Evolutionary conservation across 2,329 filamentous ascomycete species (phyloP).

Genomic region (Aspergillus calidoustus): DNA sequence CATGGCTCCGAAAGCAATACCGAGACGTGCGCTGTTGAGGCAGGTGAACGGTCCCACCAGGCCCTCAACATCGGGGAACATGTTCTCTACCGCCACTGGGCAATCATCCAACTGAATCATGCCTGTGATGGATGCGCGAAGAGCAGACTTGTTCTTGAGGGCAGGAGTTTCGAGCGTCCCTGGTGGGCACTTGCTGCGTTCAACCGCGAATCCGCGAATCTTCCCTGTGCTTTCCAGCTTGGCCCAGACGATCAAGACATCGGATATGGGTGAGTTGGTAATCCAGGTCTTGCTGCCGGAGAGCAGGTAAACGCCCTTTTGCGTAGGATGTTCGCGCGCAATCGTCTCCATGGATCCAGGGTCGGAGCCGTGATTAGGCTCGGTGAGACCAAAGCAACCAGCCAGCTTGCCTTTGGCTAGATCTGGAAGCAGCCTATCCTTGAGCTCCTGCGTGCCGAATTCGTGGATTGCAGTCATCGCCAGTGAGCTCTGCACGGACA

Average conservation of each 20-base stretch:
- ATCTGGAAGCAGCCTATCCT: slow-evolving; percentile 77
- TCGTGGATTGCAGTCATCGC: slow-evolving; percentile 92
- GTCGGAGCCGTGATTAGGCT: slow-evolving; percentile 91
- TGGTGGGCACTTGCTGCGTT: slow-evolving; percentile 80
- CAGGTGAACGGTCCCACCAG: slow-evolving; percentile 89
- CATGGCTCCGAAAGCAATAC: slow-evolving; percentile 92
- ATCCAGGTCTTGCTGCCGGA: slow-evolving; percentile 94
- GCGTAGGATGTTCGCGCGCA: slow-evolving; percentile 81
- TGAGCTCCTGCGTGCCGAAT: slow-evolving; percentile 84
- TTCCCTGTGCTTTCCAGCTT: slow-evolving; percentile 90
- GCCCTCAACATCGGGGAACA: slow-evolving; percentile 90
- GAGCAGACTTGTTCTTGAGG: slow-evolving; percentile 93
- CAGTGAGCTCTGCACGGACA: slow-evolving; percentile 92
- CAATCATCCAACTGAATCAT: slow-evolving; percentile 97
- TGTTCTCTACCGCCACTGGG: slow-evolving; percentile 85
- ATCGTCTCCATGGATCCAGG: slow-evolving; percentile 88
- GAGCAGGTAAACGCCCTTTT: slow-evolving; percentile 78
- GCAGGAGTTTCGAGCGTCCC: slow-evolving; percentile 90
- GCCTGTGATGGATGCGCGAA: slow-evolving; percentile 90
- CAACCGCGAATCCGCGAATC: slow-evolving; percentile 90
- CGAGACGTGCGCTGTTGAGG: slow-evolving; percentile 89
- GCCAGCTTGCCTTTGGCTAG: slow-evolving; percentile 83
- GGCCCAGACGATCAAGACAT: slow-evolving; percentile 87
- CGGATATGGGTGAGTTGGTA: slow-evolving; percentile 88
- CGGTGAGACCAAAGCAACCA: slow-evolving; percentile 87